Evolutionary conservation across 1,284 basidiomycete genomes (phyloP).

Genomic region (Phaffia rhodozyma): DNA sequence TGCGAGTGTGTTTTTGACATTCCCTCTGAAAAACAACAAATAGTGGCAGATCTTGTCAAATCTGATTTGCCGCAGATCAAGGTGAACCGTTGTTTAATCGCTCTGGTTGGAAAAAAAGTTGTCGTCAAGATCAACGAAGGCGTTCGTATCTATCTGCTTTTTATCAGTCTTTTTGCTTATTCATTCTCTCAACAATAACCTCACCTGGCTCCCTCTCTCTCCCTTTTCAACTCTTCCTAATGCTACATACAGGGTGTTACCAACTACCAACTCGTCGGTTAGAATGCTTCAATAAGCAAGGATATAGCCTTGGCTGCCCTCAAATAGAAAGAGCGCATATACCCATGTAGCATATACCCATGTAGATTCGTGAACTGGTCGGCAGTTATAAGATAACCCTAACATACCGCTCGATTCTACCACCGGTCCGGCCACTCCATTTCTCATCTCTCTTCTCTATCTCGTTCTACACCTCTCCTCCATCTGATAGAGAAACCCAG

Average conservation of each 20-base stretch:
- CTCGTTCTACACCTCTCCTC: too few relatives aligned
- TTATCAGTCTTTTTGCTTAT: not conserved
- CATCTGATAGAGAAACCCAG: too few relatives aligned
- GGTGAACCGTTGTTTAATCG: conserved; percentile 86
- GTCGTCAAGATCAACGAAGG: conserved; percentile 49
- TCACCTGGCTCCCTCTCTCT: not conserved
- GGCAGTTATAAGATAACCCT: too few relatives aligned
- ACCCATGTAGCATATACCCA: too few relatives aligned
- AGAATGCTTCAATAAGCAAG: too few relatives aligned
- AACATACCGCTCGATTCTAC: too few relatives aligned
- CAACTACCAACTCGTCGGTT: conserved; percentile 6
- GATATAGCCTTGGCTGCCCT: too few relatives aligned
- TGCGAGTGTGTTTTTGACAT: conserved; percentile 9
- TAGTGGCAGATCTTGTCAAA: conserved; percentile 66
- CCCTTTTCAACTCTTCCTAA: not conserved
- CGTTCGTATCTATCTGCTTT: conserved; percentile 27
- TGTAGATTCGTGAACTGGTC: too few relatives aligned
- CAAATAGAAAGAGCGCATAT: too few relatives aligned
- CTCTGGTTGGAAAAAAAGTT: conserved; percentile 74
- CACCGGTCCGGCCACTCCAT: too few relatives aligned
- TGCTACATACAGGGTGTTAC: conserved; percentile 1
- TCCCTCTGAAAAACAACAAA: not conserved
- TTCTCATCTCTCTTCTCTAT: too few relatives aligned
- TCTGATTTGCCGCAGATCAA: conserved; percentile 76
- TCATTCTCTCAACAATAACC: not conserved